These are phyloP conservation scores for Ustanciosporium gigantosporum DNA, from an alignment of 1,284 basidiomycete genomes.

Conservation along the genomic window DNA sequence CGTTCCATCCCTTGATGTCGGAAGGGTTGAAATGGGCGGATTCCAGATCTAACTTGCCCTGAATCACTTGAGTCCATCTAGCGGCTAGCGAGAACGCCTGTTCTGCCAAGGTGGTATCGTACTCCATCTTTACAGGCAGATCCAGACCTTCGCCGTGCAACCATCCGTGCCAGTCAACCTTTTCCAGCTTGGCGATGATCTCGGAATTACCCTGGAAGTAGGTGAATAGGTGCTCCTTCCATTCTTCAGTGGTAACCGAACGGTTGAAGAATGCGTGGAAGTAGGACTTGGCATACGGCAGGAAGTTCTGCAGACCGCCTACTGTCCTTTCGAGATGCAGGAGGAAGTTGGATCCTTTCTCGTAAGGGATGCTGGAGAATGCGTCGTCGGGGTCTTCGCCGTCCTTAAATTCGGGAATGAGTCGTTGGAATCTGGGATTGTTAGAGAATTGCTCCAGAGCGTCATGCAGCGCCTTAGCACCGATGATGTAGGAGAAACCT, in stretches of 20 bases:
- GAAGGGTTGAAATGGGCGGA: constrained; percentile 22
- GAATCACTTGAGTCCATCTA: constrained; percentile 69
- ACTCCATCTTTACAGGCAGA: constrained; percentile 79
- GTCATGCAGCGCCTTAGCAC: constrained; percentile 73
- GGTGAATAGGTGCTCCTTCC: constrained; percentile 84
- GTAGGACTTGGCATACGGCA: constrained; percentile 70
- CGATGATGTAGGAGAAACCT: constrained; percentile 78
- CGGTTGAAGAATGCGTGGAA: constrained; percentile 69
- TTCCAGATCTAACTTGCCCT: constrained; percentile 8
- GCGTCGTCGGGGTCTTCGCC: constrained; percentile 70
- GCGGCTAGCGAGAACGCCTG: constrained; percentile 70
- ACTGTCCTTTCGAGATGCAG: constrained; percentile 72
- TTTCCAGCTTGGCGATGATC: constrained; percentile 65
- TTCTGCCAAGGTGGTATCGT: constrained; percentile 78
- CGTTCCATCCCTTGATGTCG: constrained; percentile 55
- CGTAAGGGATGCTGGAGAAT: constrained; percentile 70
- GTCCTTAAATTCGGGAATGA: constrained; percentile 79
- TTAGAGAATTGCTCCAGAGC: constrained; percentile 67
- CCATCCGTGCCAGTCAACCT: constrained; percentile 79
- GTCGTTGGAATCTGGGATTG: constrained; percentile 75
- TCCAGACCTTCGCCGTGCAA: constrained; percentile 77
- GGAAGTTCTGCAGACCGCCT: constrained; percentile 76
- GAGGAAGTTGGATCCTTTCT: constrained; percentile 76
- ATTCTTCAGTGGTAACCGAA: constrained; percentile 84
- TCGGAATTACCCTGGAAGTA: constrained; percentile 68